Percentiles rank a stretch among this genome's conserved stretches.
Evolutionary conservation across 2,329 filamentous ascomycete species (phyloP).

Genomic region (Eutypella sp.): DNA sequence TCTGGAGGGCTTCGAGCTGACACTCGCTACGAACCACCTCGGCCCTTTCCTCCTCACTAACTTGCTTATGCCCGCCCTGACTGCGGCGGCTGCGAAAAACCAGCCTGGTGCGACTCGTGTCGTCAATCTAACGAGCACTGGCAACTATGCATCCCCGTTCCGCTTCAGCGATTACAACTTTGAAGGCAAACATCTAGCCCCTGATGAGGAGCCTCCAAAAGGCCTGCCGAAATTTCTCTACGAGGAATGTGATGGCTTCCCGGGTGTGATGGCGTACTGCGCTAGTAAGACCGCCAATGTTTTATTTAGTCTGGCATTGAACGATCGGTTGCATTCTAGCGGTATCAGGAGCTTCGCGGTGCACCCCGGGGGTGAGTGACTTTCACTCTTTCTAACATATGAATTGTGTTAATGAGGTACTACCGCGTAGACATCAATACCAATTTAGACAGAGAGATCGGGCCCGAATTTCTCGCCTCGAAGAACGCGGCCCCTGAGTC

Average conservation of each 20-base stretch:
- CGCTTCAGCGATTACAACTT: slow-evolving; percentile 30
- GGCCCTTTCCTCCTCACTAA: slow-evolving; percentile 35
- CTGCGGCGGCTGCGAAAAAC: slow-evolving; percentile 8
- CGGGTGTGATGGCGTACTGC: slow-evolving; percentile 13
- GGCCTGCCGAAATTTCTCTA: slow-evolving; percentile 7
- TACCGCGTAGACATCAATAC: slow-evolving; percentile 8
- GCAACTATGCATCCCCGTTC: slow-evolving; percentile 21
- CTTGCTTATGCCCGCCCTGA: slow-evolving; percentile 28
- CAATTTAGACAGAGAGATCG: slow-evolving; percentile 7
- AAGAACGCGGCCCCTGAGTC: slow-evolving; percentile 6
- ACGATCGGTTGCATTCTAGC: slow-evolving; percentile 7
- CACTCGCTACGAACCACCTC: slow-evolving; percentile 34
- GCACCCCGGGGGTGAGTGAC: slow-evolving; percentile 17
- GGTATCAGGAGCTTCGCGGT: slow-evolving; percentile 12
- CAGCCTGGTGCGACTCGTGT: slow-evolving; percentile 7
- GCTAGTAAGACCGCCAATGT: slow-evolving; percentile 10
- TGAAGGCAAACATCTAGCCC: slow-evolving; percentile 10
- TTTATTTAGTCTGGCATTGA: slow-evolving; percentile 10
- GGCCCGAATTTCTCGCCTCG: slow-evolving; percentile 4
- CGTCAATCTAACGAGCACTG: slow-evolving; percentile 10
- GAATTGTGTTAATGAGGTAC: slow-evolving; percentile 11
- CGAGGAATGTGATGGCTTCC: slow-evolving; percentile 11
- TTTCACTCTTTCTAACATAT: slow-evolving; percentile 4
- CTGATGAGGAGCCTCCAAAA: slow-evolving; percentile 9
- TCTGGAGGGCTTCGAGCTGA: slow-evolving; percentile 31